These are phyloP conservation scores for Rhizopogon vesiculosus DNA, from an alignment of 768 basidiomycete species.

Conservation along the genomic window DNA sequence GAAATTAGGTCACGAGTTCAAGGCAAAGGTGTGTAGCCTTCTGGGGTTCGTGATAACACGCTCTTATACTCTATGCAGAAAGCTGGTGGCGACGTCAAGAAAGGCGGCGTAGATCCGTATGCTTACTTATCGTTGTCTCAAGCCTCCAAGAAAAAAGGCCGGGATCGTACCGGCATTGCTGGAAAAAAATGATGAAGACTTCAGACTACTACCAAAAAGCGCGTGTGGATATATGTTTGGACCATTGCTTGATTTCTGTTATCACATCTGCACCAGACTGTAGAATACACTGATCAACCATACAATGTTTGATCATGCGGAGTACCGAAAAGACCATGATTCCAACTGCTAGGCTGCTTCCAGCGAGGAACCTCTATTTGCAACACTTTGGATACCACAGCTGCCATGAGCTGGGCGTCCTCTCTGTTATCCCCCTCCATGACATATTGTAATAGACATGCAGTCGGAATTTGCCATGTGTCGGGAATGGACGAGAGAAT, in stretches of 20 bases:
- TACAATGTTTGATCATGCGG: conserved; percentile 72
- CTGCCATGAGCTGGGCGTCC: conserved; percentile 64
- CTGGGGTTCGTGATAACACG: conserved; percentile 1
- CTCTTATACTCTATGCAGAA: conserved; percentile 45
- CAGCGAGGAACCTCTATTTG: conserved; percentile 39
- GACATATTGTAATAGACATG: conserved; percentile 66
- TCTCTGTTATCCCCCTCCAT: conserved; percentile 78
- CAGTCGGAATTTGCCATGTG: conserved; percentile 49
- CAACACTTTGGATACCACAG: conserved; percentile 45
- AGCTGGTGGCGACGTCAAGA: conserved; percentile 93
- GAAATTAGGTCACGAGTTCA: conserved; percentile 84
- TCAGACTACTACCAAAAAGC: conserved; percentile 1
- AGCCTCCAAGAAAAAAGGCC: conserved; percentile 63
- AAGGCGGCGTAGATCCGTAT: conserved; percentile 83
- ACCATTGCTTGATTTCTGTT: background rate
- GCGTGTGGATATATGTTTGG: conserved; percentile 1
- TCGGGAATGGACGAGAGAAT: conserved; percentile 54
- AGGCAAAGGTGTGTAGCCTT: conserved; percentile 72
- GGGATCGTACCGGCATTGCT: conserved; percentile 50
- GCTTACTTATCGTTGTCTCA: conserved; percentile 85
- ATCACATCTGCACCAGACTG: background rate
- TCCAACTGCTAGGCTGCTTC: conserved; percentile 67
- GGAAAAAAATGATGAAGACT: conserved; percentile 47
- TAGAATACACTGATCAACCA: conserved; percentile 36
- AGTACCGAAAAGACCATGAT: conserved; percentile 56